Evolutionary conservation across 495 filamentous ascomycete species (phyloP).

Genomic region (Amorphotheca resinae): DNA sequence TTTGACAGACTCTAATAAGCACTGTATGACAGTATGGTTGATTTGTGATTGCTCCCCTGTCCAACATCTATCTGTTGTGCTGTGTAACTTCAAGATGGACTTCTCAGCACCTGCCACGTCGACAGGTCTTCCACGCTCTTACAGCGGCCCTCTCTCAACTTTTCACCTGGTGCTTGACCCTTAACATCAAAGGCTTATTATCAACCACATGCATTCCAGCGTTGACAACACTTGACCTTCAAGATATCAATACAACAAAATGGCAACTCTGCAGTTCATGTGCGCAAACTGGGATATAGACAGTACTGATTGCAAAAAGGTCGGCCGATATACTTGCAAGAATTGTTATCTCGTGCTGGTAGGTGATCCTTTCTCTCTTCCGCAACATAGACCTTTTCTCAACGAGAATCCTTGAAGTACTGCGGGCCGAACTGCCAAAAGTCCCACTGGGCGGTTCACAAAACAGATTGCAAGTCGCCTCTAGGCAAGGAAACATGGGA

Average conservation of each 20-base stretch:
- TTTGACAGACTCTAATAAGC: no score
- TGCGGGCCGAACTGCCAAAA: conserved; percentile 28
- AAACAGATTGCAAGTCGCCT: conserved; percentile 25
- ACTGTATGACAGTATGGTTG: no score
- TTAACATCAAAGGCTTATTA: not conserved
- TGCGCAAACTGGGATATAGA: not conserved
- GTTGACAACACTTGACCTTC: no score
- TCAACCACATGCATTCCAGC: no score
- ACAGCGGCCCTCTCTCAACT: not conserved
- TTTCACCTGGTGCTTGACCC: not conserved
- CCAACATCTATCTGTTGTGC: no score
- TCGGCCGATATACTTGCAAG: not conserved
- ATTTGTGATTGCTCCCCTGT: no score
- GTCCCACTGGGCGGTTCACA: conserved; percentile 27
- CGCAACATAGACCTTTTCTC: not conserved
- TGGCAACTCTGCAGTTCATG: not conserved
- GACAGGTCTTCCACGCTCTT: not conserved
- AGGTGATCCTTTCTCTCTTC: not conserved
- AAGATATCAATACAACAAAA: not conserved
- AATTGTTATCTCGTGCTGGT: not conserved
- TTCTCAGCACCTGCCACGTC: not conserved
- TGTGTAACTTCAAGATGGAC: not conserved
- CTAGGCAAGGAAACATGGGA: conserved; percentile 20
- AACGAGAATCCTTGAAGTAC: conserved; percentile 20
- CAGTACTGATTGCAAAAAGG: not conserved